A percentile compares a stretch with the other conserved stretches of the same genome.
Conservation (phyloP, 2,329 filamentous ascomycete genomes). For the Apiospora kogelbergensis region DNA sequence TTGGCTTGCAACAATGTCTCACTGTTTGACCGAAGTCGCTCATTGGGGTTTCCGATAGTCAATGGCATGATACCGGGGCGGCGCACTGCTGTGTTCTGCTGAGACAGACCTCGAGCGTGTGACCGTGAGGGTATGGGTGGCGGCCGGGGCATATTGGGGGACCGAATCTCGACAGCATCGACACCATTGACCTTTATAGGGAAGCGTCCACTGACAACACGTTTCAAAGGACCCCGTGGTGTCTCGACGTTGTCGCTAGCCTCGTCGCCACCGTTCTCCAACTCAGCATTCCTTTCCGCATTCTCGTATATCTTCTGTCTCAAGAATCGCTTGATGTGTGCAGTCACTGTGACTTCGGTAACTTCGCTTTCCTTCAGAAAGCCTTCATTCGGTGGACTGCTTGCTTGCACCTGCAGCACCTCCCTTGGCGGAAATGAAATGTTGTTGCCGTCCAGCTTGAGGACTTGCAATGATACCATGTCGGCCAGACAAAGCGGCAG, state of each 20-base stretch:
- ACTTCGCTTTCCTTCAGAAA: constrained; percentile 63
- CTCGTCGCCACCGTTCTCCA: constrained; percentile 59
- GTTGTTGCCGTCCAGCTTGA: constrained; percentile 89
- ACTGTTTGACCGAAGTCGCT: constrained; percentile 66
- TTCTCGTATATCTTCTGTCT: constrained; percentile 48
- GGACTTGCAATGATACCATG: constrained; percentile 83
- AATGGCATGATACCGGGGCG: constrained; percentile 72
- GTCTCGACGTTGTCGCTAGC: constrained; percentile 77
- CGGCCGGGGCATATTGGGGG: constrained; percentile 64
- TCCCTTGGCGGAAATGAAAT: constrained; percentile 76
- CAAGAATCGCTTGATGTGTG: constrained; percentile 62
- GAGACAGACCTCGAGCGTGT: constrained; percentile 74
- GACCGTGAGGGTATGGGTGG: constrained; percentile 80
- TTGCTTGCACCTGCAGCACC: constrained; percentile 59
- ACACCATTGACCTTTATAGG: constrained; percentile 72
- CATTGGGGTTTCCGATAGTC: constrained; percentile 68
- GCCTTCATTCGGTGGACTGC: constrained; percentile 55
- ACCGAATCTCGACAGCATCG: constrained; percentile 67
- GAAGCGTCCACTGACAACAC: constrained; percentile 64
- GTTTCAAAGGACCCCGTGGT: constrained; percentile 67
- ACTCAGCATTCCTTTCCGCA: constrained; percentile 49
- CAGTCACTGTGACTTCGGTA: constrained; percentile 58
- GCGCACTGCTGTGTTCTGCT: constrained; percentile 64
- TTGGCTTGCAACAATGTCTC: constrained; percentile 55
- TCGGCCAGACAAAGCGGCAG: constrained; percentile 83